Conservation (phyloP, 1,284 basidiomycete species). For the Papiliotrema flavescens region DNA sequence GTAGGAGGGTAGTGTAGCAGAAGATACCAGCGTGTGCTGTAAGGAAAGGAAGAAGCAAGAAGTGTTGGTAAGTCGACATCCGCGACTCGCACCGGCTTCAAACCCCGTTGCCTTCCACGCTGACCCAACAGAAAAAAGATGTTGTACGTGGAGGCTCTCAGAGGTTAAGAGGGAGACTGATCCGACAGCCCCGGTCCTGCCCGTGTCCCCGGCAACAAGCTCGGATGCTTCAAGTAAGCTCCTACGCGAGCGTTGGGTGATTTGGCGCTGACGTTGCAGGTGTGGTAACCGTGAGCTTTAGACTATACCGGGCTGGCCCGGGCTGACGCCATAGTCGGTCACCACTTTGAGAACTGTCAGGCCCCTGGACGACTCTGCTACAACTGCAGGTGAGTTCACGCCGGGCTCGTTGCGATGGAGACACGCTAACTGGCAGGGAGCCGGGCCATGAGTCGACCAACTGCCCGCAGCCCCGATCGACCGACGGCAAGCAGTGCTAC, state of each 20-base stretch:
- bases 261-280: constrained; percentile 11
- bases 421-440: constrained; percentile 47
- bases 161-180: background rate
- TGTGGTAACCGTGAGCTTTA: constrained; percentile 39
- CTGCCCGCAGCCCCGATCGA: constrained; percentile 76
- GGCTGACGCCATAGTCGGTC: constrained; percentile 59
- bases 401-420: background rate
- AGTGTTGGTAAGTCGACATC: background rate
- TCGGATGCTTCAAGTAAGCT: constrained; percentile 47
- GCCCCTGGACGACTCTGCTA: constrained; percentile 84
- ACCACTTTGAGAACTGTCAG: constrained; percentile 84
- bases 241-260: background rate
- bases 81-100: background rate
- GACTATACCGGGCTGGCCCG: background rate
- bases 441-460: constrained; percentile 84
- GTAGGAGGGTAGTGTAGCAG: background rate
- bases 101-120: background rate
- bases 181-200: constrained; percentile 26
- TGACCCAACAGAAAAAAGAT: background rate
- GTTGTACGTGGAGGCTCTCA: background rate
- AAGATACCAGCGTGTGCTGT: background rate
- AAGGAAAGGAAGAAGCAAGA: background rate
- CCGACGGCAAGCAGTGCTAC: constrained; percentile 73
- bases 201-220: constrained; percentile 42
- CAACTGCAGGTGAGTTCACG: constrained; percentile 62